Percentiles rank a stretch among this genome's conserved stretches.
Evolutionary conservation across 306 rosid genomes (phyloP).

Genomic region (Glycine tomentella): DNA sequence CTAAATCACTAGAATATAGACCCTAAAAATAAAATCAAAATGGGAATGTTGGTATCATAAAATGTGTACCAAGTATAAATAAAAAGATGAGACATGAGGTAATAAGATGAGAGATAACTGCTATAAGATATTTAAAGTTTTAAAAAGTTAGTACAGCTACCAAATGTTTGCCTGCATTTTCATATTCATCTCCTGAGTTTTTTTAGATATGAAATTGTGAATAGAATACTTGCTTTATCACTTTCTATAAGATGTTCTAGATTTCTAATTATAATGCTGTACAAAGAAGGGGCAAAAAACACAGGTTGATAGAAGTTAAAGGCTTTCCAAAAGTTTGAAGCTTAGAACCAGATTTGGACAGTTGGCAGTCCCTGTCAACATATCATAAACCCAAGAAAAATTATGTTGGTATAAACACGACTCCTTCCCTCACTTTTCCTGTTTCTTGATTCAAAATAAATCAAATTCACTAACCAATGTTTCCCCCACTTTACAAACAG

Average conservation of each 20-base stretch:
- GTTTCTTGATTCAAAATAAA: constrained; percentile 36
- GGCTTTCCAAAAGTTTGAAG: constrained; percentile 5
- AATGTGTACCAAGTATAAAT: constrained; percentile 9
- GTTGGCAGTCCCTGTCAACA: not conserved
- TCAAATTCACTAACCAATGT: constrained; percentile 20
- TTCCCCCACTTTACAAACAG: not conserved
- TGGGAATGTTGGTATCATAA: constrained; percentile 11
- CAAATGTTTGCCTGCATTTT: constrained; percentile 28
- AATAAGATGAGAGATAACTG: constrained; percentile 31
- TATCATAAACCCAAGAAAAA: not conserved
- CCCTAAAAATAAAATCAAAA: constrained; percentile 64
- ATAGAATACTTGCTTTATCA: constrained; percentile 16
- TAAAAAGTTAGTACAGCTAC: not conserved
- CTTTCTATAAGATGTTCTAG: not conserved
- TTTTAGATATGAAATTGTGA: not conserved
- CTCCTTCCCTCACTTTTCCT: constrained; percentile 7
- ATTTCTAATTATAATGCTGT: constrained; percentile 17
- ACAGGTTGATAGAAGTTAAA: constrained; percentile 16
- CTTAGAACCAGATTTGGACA: constrained; percentile 15
- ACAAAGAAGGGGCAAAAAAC: not conserved
- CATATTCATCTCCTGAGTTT: not conserved
- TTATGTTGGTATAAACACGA: not conserved
- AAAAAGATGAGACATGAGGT: constrained; percentile 34
- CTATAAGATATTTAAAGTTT: not conserved
- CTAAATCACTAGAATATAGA: constrained; percentile 82